Base-by-base conservation (phyloP, 2,329 filamentous ascomycete species). In the Pestalotiopsis sp. region DNA sequence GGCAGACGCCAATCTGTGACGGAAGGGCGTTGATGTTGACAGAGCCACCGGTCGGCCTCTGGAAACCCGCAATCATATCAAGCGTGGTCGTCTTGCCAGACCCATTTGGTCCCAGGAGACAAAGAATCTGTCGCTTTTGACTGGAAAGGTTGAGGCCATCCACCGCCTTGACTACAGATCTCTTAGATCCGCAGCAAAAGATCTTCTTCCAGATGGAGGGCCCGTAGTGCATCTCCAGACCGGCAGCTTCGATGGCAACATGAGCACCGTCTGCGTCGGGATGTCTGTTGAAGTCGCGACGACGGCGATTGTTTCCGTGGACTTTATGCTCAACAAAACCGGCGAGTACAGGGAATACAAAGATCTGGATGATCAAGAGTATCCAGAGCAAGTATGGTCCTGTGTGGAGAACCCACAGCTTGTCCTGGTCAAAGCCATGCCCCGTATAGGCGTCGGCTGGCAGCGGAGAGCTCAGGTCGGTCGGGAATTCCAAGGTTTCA, bases 11-110 rank as follows among this genome's bases (percentile, higher is more conserved):
- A n/a, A 83, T 71, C 39, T 87, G 86, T 1, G 77, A 78, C 1
- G 78, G 74, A 20, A 83, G 81, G 1, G 85, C 84, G 67, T 88
- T 84, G 66, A 93, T 84, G 27, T 84, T 81, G 62, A 93, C 89
- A 1, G 83, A 82, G 1, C 91, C 91, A 14, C 82, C 83, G 0
- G 89, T 89, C 4, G 90, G 86, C 11, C 83, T 85, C 64, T 87
- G 87, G 9, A 92, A 83, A 0, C 91, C 91, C 14, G 90, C 86
- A 63, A 93, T 88, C 70, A 90, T 87, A 66, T 92, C 89, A 9
- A 93, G 81, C 0, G 90, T 92, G 0, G 91, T 93, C 1, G 88
- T 91, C 75, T 94, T 93, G 14, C 91, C 91, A 61, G 86, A 90
- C 6, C 91, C 91, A 74, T 93, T 93, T 1, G 90, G 89, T 14